These are phyloP conservation scores for Cymbidium sinense DNA, from an alignment of 106 monocot genomes.

Conservation along the genomic window DNA sequence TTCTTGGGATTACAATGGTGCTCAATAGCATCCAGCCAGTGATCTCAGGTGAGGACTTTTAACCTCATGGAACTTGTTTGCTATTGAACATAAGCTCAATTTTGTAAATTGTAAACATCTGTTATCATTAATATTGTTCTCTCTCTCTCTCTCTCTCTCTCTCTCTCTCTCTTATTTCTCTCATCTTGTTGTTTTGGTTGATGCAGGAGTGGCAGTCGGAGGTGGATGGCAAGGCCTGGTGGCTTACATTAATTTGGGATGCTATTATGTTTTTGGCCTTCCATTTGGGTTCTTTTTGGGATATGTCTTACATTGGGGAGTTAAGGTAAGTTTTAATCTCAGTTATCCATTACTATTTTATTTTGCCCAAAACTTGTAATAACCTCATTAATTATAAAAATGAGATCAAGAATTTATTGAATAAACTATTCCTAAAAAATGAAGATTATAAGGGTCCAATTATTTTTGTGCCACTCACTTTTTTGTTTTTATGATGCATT, in stretches of 20 bases:
- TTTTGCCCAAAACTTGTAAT: no score
- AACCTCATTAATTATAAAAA: no score
- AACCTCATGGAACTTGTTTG: not conserved
- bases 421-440: no score
- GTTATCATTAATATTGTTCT: no score
- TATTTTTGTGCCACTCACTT: no score
- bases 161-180: no score
- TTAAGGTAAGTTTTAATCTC: not conserved
- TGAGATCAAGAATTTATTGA: no score
- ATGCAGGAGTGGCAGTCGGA: conserved; percentile 64
- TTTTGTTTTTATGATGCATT: no score
- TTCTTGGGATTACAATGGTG: conserved; percentile 81
- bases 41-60: conserved; percentile 48
- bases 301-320: conserved; percentile 25
- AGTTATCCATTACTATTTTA: no score
- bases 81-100: not conserved
- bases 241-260: conserved; percentile 50
- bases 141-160: no score
- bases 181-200: no score
- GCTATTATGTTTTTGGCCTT: conserved; percentile 54
- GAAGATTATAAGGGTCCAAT: no score
- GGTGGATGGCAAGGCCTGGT: conserved; percentile 58
- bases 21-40: conserved; percentile 92
- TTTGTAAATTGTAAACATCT: not conserved
- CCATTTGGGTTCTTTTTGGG: conserved; percentile 46